Conservation (phyloP, 2,329 filamentous ascomycete species). For the Pleurostoma richardsiae region DNA sequence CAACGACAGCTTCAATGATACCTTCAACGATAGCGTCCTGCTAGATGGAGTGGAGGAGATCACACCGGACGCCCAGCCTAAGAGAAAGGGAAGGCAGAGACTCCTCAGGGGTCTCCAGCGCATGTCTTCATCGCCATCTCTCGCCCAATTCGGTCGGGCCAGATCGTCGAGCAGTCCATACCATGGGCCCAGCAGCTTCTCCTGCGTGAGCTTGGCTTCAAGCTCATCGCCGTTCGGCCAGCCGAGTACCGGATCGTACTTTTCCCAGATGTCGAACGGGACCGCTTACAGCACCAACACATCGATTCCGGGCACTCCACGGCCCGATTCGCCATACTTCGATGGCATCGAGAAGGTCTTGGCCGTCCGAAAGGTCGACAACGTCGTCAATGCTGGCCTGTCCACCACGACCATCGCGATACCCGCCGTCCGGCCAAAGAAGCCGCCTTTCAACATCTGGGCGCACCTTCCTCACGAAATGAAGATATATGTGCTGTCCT, state of each 20-base stretch:
- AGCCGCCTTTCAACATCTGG: conserved; percentile 64
- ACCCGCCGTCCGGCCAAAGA: conserved; percentile 51
- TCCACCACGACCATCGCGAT: conserved; percentile 44
- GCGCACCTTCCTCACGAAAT: conserved; percentile 76
- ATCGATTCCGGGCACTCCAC: conserved; percentile 32
- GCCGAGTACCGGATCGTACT: conserved; percentile 22
- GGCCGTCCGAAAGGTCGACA: conserved; percentile 50
- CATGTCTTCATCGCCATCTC: conserved; percentile 74
- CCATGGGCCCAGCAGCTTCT: conserved; percentile 45
- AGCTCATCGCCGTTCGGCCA: conserved; percentile 34
- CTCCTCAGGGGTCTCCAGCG: conserved; percentile 71
- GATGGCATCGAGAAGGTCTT: conserved; percentile 41
- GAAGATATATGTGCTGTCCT: conserved; percentile 70
- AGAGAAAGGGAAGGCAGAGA: conserved; percentile 63
- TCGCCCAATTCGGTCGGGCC: conserved; percentile 58
- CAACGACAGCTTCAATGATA: background rate
- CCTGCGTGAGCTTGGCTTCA: conserved; percentile 48
- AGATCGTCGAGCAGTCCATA: conserved; percentile 67
- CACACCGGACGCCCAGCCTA: conserved; percentile 33
- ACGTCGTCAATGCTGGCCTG: conserved; percentile 32
- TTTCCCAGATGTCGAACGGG: conserved; percentile 19
- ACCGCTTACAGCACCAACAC: conserved; percentile 21
- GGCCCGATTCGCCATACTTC: conserved; percentile 31
- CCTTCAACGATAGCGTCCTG: too few relatives aligned
- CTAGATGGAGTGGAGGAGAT: background rate